Evolutionary conservation across 75 land plant genomes (phyloP), one percentile per base, ranked within the genome.

Genomic region (Azolla pinnata): DNA sequence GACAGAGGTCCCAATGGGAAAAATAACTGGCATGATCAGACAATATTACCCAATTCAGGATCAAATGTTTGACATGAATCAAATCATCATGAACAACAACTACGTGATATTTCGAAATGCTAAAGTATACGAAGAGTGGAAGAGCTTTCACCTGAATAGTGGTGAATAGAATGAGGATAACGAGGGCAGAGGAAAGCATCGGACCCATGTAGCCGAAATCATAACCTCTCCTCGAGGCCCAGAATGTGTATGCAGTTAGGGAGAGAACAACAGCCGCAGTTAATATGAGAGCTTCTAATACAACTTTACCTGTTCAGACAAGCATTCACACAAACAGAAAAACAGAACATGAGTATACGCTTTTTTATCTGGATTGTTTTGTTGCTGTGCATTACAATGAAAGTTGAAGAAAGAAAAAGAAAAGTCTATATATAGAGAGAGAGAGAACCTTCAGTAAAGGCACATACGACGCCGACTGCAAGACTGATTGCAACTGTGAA

Each of bases 211-310:
- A 78, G 30, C 56, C 66, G 66, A 87, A 87, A 47, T 84, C 85
- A 44, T 81, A 65, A 18, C 88, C 88, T 64, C 72, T 78, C 59
- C 56, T 81, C 4, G 78, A 84, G n/a, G 92, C 92, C 88, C 84
- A 84, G 64, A 86, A 87, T 29, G 92, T 87, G 78, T 83, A 87
- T 4, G 68, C 60, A 42, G 93, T 84, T 7, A 88, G 81, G 27
- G 73, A 53, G 7, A 84, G 46, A 14, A 78, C 83, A 51, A 81
- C 80, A 19, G 61, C 75, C 20, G 88, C 68, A 4, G 93, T 88
- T 31, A 88, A 60, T 17, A 79, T 62, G 7, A 65, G 69, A 10
- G 93, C 69, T 60, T 88, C 93, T 65, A 88, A 54, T 30, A 88
- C 73, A 16, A 88, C 61, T 57, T 66, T 80, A 38, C 84, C 91